Percentiles rank a stretch among this genome's conserved stretches.
These are phyloP conservation scores for Mesembryanthemum crystallinum DNA, from an alignment of 148 eudicot species.

Conservation along the genomic window DNA sequence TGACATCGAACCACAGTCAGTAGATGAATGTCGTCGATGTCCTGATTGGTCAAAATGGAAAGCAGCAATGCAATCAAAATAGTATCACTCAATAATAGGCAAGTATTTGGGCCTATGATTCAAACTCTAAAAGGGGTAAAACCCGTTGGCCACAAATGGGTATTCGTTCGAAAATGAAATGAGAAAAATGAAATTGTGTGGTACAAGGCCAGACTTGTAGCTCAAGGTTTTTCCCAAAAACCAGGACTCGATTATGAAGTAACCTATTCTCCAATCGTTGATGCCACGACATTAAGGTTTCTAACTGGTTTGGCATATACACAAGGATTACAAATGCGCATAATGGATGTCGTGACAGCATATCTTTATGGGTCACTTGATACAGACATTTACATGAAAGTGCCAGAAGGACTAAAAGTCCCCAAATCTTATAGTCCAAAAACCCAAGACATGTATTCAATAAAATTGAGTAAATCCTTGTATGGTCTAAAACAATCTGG, in stretches of 20 bases:
- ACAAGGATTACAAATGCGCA: not conserved
- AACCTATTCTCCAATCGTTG: not conserved
- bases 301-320: not conserved
- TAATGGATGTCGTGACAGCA: not conserved
- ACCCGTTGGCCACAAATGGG: too few species aligned
- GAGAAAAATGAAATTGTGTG: not conserved
- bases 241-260: too few species aligned
- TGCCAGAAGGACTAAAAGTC: not conserved
- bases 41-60: too few species aligned
- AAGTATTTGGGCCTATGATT: too few species aligned
- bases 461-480: not conserved
- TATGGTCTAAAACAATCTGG: constrained; percentile 1
- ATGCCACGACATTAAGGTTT: constrained; percentile 4
- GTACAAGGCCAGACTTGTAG: not conserved
- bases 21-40: too few species aligned
- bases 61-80: too few species aligned
- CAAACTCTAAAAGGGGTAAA: not conserved
- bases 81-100: too few species aligned
- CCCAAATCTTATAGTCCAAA: not conserved
- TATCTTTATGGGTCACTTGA: not conserved
- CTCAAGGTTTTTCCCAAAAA: not conserved
- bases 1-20: too few species aligned
- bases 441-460: not conserved
- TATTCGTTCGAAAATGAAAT: too few species aligned
- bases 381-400: not conserved